Evolutionary conservation across 176 grass and related monocot genomes (phyloP).

Genomic region (Cocos nucifera): DNA sequence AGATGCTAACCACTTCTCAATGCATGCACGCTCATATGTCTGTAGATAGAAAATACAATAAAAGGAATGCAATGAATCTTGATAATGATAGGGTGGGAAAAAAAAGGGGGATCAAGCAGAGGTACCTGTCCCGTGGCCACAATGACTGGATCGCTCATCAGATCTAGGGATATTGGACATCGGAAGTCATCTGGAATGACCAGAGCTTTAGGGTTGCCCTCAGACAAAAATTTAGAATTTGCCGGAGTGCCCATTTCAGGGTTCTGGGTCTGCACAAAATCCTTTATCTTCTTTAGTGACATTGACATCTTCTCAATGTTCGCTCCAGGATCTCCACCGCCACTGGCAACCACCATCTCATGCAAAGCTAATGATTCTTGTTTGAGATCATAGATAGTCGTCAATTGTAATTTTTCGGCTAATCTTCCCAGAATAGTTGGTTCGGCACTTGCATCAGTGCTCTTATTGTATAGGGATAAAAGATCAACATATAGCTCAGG

Average conservation of each 20-base stretch:
- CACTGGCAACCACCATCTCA: conserved; percentile 76
- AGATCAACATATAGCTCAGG: conserved; percentile 57
- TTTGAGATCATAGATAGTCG: conserved; percentile 75
- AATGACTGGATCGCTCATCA: conserved; percentile 96
- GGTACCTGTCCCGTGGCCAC: conserved; percentile 34
- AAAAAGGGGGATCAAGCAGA: no score
- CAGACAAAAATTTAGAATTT: conserved; percentile 27
- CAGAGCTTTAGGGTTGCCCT: conserved; percentile 21
- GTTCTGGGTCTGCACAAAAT: conserved; percentile 83
- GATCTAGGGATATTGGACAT: conserved; percentile 86
- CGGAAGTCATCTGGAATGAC: conserved; percentile 74
- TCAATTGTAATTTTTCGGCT: conserved; percentile 54
- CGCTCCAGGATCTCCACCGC: conserved; percentile 68
- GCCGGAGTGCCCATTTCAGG: conserved; percentile 59
- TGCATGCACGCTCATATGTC: conserved; percentile 12
- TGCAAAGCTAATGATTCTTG: conserved; percentile 93
- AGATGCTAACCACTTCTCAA: conserved; percentile 13
- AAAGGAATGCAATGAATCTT: neutral
- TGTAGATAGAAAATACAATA: neutral
- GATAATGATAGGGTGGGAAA: no score
- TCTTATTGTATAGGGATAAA: conserved; percentile 56
- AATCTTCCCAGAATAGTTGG: conserved; percentile 41
- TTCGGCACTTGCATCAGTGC: conserved; percentile 35
- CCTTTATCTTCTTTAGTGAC: conserved; percentile 93
- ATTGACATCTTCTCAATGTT: conserved; percentile 90